A percentile compares a stretch with the other conserved stretches of the same genome.
Conservation (phyloP, 2,329 filamentous ascomycete genomes). For the Microcyclosporella mali region DNA sequence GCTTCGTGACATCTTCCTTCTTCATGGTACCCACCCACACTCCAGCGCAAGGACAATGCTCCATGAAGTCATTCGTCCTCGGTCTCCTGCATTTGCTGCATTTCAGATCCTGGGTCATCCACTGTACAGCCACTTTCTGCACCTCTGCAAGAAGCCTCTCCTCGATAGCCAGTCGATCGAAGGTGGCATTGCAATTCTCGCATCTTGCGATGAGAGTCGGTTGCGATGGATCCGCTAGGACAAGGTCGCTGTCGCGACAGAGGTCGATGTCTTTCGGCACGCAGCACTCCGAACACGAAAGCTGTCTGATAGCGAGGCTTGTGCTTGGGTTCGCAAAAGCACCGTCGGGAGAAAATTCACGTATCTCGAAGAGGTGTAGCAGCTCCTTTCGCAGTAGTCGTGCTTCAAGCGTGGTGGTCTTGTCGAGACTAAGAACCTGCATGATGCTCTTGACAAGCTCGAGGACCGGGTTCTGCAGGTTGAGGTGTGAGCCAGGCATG, state of each 20-base stretch:
- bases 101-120: conserved; percentile 85
- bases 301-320: conserved; percentile 63
- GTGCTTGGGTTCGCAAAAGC: conserved; percentile 80
- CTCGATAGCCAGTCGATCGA: conserved; percentile 74
- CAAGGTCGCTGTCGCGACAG: conserved; percentile 77
- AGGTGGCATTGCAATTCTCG: conserved; percentile 61
- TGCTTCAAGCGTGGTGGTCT: conserved; percentile 82
- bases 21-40: conserved; percentile 70
- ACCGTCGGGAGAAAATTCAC: conserved; percentile 86
- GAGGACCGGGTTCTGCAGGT: conserved; percentile 65
- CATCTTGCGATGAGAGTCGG: conserved; percentile 45
- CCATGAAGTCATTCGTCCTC: conserved; percentile 87
- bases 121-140: conserved; percentile 67
- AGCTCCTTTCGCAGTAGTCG: conserved; percentile 84
- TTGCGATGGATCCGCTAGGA: conserved; percentile 6
- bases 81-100: conserved; percentile 65
- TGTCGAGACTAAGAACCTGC: conserved; percentile 86
- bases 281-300: conserved; percentile 87
- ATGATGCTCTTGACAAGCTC: conserved; percentile 90
- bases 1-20: conserved; percentile 58
- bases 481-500: conserved; percentile 66
- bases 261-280: conserved; percentile 83
- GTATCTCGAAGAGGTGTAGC: conserved; percentile 82
- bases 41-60: conserved; percentile 90
- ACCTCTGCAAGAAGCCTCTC: conserved; percentile 73